Percentiles rank a stretch among this genome's conserved stretches.
Evolutionary conservation across 129 eudicot species (phyloP).

Genomic region (Artemisia tridentata): DNA sequence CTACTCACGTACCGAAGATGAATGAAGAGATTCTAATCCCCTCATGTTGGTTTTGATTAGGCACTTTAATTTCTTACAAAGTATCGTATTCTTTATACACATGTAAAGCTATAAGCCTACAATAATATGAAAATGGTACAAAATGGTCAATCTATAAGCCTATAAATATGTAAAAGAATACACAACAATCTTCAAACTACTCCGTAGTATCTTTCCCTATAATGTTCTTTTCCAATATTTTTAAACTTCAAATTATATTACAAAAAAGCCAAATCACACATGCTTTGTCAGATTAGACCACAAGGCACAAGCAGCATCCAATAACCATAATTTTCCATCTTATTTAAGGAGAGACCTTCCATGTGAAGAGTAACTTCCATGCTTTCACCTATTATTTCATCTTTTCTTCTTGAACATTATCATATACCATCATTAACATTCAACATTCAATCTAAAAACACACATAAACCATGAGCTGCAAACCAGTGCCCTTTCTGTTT

Average conservation of each 20-base stretch:
- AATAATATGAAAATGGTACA: conserved; percentile 16
- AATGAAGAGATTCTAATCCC: no score
- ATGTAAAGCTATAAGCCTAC: not conserved
- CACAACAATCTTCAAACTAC: conserved; percentile 36
- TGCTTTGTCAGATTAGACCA: conserved; percentile 58
- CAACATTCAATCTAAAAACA: conserved; percentile 24
- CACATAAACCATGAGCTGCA: conserved; percentile 24
- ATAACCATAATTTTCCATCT: conserved; percentile 33
- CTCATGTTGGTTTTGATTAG: no score
- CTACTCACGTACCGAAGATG: no score
- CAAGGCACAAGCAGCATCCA: conserved; percentile 57
- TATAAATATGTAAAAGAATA: not conserved
- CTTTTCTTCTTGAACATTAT: conserved; percentile 12
- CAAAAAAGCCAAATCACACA: conserved; percentile 41
- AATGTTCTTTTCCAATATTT: not conserved
- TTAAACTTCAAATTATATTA: conserved; percentile 14
- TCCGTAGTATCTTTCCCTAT: conserved; percentile 22
- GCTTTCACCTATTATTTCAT: conserved; percentile 14
- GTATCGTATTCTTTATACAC: not conserved
- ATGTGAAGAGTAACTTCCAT: conserved; percentile 33
- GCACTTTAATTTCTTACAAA: not conserved
- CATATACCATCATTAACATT: conserved; percentile 7
- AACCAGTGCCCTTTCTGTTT: conserved; percentile 33
- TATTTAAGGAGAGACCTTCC: conserved; percentile 32
- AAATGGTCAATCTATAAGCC: conserved; percentile 4